These are phyloP conservation scores for Monosporozyma aquatica DNA, from an alignment of 805 yeast genomes.

Conservation along the genomic window DNA sequence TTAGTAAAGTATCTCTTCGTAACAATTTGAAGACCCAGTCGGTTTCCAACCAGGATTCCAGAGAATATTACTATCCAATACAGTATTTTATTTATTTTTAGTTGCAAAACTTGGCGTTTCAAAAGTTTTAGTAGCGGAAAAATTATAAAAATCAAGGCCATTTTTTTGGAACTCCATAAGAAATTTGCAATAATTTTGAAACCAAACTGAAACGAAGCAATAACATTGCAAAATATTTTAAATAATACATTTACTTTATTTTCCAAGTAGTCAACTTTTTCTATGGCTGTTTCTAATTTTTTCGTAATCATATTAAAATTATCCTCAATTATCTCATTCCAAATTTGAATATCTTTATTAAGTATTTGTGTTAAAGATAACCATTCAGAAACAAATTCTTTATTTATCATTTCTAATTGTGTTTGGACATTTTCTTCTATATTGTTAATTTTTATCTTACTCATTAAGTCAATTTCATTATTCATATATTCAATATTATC, in stretches of 20 bases:
- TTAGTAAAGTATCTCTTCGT: no score
- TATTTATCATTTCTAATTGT: slow-evolving; percentile 30
- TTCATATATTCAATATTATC: slow-evolving; percentile 7
- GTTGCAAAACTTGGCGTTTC: not conserved
- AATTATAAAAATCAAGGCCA: not conserved
- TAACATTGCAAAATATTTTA: not conserved
- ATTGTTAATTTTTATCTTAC: not conserved
- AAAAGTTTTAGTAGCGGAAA: not conserved
- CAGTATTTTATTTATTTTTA: not conserved
- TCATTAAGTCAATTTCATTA: slow-evolving; percentile 1
- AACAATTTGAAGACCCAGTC: not conserved
- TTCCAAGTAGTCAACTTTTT: slow-evolving; percentile 2
- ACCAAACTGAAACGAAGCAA: not conserved
- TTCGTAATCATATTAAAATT: not conserved
- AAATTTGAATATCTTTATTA: slow-evolving; percentile 10
- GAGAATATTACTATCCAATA: not conserved
- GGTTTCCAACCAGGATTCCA: not conserved
- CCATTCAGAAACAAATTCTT: slow-evolving; percentile 13
- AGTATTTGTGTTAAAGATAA: slow-evolving; percentile 7
- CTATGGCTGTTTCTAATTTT: slow-evolving; percentile 2
- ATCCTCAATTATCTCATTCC: slow-evolving; percentile 9
- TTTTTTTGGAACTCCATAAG: not conserved
- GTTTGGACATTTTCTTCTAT: not conserved
- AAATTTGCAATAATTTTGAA: not conserved
- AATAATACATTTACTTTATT: not conserved